Evolutionary conservation across 192 early-diverging fungal species (phyloP), one percentile per base, ranked within the genome.

Genomic region (Pilaira anomala): DNA sequence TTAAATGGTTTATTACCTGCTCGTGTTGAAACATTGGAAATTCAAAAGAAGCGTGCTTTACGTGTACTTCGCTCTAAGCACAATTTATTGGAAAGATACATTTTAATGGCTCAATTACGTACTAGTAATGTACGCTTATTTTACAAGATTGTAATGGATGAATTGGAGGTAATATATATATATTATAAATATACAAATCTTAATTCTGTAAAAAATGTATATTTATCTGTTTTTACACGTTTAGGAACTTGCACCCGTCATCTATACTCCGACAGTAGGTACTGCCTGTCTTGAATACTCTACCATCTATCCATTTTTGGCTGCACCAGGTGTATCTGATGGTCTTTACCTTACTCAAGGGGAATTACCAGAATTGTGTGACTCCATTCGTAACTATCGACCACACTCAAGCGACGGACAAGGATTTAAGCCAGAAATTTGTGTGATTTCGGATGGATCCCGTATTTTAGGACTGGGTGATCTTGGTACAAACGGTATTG

Each of bases 401-500:
- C 56, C 56, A 4, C 22, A 46, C 16, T 18, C 5, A 14, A 46
- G 22, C 41, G 81, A 84, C 39, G 71, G 75, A 41, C 63, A 73
- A n/a, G 63, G 64, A 33, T 68, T 79, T 26, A 74, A 76, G 12
- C 89, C 89, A 19, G 84, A 94, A 63, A 95, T 93, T 64, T 84
- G 88, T n/a, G 96, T 98, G 44, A 91, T 98, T 63, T 94, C 94
- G 9, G 96, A 98, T 74, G 94, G 96, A 24, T 92, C 89, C 25
- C 86, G 93, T 61, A 95, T 98, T 66, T 80, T 98, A 40, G 96
- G 96, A 25, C 85, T 96, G 28, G 96, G 96, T 59, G 95, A 97
- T 75, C 84, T 94, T 36, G 96, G 95, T 72, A 85, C 95, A 52
- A 93, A 92, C 74, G 96, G 96, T 39, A 93, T 96, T 85, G 93